Conservation (phyloP, 169 alveolate species). For the Plasmodium falciparum region DNA sequence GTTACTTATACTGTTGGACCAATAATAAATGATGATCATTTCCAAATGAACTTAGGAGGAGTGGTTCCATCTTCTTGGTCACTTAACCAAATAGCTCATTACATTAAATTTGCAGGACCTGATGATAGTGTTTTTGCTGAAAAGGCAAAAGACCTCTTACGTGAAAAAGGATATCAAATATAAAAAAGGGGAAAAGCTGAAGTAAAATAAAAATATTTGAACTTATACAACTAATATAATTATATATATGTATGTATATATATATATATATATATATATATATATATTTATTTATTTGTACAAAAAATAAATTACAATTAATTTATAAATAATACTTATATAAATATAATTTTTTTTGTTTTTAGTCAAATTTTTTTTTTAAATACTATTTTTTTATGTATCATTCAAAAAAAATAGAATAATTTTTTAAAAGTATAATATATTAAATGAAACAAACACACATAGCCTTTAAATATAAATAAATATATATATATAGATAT, state of each 20-base stretch:
- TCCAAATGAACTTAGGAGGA: conserved; percentile 73
- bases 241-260: background rate
- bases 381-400: no score
- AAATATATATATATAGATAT: no score
- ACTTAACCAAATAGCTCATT: conserved; percentile 67
- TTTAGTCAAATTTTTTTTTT: no score
- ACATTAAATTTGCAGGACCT: conserved; percentile 64
- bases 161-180: conserved; percentile 57
- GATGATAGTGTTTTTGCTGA: conserved; percentile 62
- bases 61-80: conserved; percentile 70
- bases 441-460: no score
- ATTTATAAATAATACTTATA: no score
- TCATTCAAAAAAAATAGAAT: no score
- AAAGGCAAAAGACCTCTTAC: conserved; percentile 47
- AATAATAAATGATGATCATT: conserved; percentile 58
- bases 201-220: background rate
- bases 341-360: no score
- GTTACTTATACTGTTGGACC: conserved; percentile 37
- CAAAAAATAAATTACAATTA: no score
- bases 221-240: background rate
- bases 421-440: no score
- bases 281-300: background rate
- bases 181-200: conserved; percentile 20
- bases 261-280: background rate
- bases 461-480: no score